phyloP scores from a whole-genome alignment of 495 filamentous ascomycete genomes.

The Halenospora varia region DNA sequence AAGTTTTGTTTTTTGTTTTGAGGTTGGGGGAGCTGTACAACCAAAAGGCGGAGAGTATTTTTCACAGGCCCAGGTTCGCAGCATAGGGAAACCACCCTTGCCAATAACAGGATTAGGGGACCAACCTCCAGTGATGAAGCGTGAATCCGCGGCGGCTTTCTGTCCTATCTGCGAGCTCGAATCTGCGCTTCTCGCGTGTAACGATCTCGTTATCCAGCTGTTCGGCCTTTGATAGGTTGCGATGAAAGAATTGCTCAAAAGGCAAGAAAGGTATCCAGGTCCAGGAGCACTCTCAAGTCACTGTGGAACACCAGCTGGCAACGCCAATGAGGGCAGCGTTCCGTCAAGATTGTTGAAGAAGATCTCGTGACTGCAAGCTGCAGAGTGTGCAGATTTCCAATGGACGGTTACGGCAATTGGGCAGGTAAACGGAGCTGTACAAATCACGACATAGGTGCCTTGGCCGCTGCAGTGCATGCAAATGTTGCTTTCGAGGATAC shows the following conservation, averaged over 20 bases:
- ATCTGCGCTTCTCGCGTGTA: slow-evolving; percentile 9
- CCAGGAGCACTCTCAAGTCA: not conserved
- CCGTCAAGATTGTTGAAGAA: not conserved
- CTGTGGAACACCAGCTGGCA: not conserved
- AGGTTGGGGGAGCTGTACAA: not conserved
- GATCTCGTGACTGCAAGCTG: not conserved
- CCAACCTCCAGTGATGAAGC: not conserved
- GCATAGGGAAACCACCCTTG: not conserved
- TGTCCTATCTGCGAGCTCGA: slow-evolving; percentile 1
- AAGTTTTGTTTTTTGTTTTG: not conserved
- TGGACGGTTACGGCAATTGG: no score
- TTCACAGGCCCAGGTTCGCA: not conserved
- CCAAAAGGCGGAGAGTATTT: not conserved
- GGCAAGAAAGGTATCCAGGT: not conserved
- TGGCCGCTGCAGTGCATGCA: not conserved
- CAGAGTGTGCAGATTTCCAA: not conserved
- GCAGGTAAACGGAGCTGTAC: not conserved
- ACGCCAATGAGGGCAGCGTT: not conserved
- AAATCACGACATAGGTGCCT: not conserved
- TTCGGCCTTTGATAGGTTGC: not conserved
- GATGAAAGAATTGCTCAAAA: not conserved
- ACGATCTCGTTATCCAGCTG: not conserved
- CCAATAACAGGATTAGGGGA: not conserved
- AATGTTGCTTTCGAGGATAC: not conserved
- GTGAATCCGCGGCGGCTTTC: not conserved